A percentile compares a stretch with the other conserved stretches of the same genome.
These are phyloP conservation scores for Solanum neorickii DNA, from an alignment of 257 asterid species.

Conservation along the genomic window DNA sequence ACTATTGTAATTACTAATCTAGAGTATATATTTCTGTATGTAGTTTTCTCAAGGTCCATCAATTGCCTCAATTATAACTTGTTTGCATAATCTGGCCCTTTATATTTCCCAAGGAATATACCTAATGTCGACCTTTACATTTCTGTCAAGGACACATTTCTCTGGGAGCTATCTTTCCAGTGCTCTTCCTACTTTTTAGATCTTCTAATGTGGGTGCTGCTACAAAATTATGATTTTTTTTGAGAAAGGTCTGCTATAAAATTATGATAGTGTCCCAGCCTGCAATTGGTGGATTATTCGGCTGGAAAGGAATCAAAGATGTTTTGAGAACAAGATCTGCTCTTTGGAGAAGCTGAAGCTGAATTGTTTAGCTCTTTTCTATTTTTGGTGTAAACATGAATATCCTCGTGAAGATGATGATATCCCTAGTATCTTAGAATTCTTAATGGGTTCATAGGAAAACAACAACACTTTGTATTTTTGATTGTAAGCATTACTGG, in stretches of 20 bases:
- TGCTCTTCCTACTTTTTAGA: neutral
- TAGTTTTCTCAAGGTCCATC: neutral
- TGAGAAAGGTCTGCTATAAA: neutral
- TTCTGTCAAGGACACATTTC: neutral
- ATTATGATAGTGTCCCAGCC: neutral
- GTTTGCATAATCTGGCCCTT: neutral
- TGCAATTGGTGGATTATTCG: neutral
- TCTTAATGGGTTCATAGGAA: neutral
- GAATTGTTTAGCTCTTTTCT: neutral
- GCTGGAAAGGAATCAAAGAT: neutral
- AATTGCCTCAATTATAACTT: neutral
- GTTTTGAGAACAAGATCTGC: neutral
- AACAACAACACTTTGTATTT: neutral
- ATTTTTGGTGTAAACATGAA: neutral
- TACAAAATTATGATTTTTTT: neutral
- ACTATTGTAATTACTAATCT: neutral
- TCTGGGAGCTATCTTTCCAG: neutral
- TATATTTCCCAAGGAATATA: neutral
- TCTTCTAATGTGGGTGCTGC: neutral
- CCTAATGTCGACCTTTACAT: neutral
- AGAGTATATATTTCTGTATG: neutral
- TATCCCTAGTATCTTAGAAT: neutral
- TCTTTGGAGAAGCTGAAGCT: neutral
- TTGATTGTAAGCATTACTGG: too few relatives aligned
- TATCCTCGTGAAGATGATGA: neutral